Conservation (phyloP, 495 filamentous ascomycete species). For the Bacidia gigantensis region DNA sequence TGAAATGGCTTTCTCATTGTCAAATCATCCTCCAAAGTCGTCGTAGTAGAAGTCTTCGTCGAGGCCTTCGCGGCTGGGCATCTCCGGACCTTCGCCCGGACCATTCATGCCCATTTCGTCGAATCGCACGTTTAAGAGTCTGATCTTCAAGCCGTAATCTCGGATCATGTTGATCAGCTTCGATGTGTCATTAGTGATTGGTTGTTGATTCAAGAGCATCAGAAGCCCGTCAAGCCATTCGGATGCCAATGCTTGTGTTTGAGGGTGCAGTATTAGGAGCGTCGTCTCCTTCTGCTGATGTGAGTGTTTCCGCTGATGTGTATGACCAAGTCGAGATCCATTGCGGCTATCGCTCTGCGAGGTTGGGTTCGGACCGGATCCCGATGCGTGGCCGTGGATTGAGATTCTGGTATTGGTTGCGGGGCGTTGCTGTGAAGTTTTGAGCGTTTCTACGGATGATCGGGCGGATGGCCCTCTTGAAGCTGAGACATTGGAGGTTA, state of each 20-base stretch:
- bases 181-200: slow-evolving; percentile 90
- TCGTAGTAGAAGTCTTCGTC: slow-evolving; percentile 44
- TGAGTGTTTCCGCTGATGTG: slow-evolving; percentile 25
- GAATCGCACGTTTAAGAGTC: slow-evolving; percentile 81
- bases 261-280: slow-evolving; percentile 69
- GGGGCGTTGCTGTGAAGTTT: slow-evolving; percentile 29
- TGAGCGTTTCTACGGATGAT: slow-evolving; percentile 40
- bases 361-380: slow-evolving; percentile 18
- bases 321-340: slow-evolving; percentile 12
- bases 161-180: slow-evolving; percentile 73
- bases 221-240: slow-evolving; percentile 95
- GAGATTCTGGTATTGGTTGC: slow-evolving; percentile 71
- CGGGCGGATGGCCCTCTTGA: slow-evolving; percentile 30
- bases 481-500: slow-evolving; percentile 80
- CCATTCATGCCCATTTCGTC: slow-evolving; percentile 44
- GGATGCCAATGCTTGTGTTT: slow-evolving; percentile 68
- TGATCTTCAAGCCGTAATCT: slow-evolving; percentile 85
- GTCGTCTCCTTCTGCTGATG: slow-evolving; percentile 40
- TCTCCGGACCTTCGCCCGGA: slow-evolving; percentile 30
- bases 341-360: slow-evolving; percentile 16
- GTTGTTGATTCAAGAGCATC: slow-evolving; percentile 88
- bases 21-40: slow-evolving; percentile 32
- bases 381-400: slow-evolving; percentile 56
- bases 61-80: slow-evolving; percentile 35
- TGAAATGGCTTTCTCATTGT: background rate